Evolutionary conservation across 768 basidiomycete species (phyloP).

Genomic region (Lactarius pseudohatsudake): DNA sequence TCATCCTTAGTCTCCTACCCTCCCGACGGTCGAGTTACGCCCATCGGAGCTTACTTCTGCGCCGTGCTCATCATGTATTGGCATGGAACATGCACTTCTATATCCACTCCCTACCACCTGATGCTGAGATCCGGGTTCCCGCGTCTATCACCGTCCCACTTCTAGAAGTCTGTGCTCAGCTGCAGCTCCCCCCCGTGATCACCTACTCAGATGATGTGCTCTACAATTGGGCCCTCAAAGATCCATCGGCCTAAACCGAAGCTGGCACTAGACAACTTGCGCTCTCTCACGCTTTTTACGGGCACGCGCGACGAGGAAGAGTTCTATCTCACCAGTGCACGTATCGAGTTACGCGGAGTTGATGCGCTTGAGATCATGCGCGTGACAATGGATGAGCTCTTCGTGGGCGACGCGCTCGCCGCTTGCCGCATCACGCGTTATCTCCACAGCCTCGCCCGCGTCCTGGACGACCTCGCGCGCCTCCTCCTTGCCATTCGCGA

Average conservation of each 20-base stretch:
- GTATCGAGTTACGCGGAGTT: slow-evolving; percentile 84
- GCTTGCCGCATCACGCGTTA: slow-evolving; percentile 54
- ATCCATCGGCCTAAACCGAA: slow-evolving; percentile 33
- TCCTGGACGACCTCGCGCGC: slow-evolving; percentile 61
- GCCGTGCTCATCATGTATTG: slow-evolving; percentile 55
- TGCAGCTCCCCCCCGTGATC: slow-evolving; percentile 82
- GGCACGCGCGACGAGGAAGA: slow-evolving; percentile 76
- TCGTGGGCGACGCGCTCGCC: slow-evolving; percentile 60
- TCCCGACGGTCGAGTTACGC: slow-evolving; percentile 39
- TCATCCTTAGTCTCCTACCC: slow-evolving; percentile 40
- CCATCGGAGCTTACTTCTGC: slow-evolving; percentile 48
- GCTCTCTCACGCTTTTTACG: slow-evolving; percentile 71
- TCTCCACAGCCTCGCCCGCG: slow-evolving; percentile 57
- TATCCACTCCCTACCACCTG: slow-evolving; percentile 43
- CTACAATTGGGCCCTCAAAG: slow-evolving; percentile 67
- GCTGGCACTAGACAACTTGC: slow-evolving; percentile 57
- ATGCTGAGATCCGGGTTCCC: slow-evolving; percentile 58
- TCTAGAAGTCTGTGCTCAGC: slow-evolving; percentile 61
- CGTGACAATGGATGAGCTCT: slow-evolving; percentile 81
- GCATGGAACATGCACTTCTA: slow-evolving; percentile 58
- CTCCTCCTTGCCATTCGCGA: slow-evolving; percentile 65
- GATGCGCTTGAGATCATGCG: slow-evolving; percentile 86
- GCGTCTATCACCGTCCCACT: slow-evolving; percentile 70
- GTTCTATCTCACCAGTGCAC: slow-evolving; percentile 84
- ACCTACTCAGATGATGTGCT: slow-evolving; percentile 92